Percentiles rank a stretch among this genome's conserved stretches.
Evolutionary conservation across 345 rosid genomes (phyloP).

Genomic region (Bruguiera gymnorhiza): DNA sequence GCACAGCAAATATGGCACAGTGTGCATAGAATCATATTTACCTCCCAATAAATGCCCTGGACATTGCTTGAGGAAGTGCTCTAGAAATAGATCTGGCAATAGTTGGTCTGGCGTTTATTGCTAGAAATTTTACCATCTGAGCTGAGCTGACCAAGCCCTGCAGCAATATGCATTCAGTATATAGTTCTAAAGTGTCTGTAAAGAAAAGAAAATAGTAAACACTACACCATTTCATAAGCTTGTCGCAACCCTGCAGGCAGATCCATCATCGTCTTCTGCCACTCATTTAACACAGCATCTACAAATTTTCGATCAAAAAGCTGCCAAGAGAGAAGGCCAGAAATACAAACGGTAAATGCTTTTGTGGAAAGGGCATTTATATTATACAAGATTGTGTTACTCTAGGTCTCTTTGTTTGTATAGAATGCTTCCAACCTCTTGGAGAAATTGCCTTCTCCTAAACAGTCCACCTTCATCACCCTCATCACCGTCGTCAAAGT

Average conservation of each 20-base stretch:
- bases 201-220: conserved; percentile 12
- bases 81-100: conserved; percentile 78
- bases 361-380: neutral
- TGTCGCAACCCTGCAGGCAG: conserved; percentile 96
- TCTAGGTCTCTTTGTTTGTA: neutral
- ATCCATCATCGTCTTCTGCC: conserved; percentile 95
- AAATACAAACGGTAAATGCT: conserved; percentile 8
- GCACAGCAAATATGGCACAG: neutral
- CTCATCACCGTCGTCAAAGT: conserved; percentile 83
- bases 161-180: conserved; percentile 30
- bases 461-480: conserved; percentile 92
- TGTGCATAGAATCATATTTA: conserved; percentile 20
- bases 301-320: conserved; percentile 87
- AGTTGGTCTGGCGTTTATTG: conserved; percentile 93
- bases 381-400: neutral
- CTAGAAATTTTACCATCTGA: conserved; percentile 85
- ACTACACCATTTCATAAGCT: conserved; percentile 88
- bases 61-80: conserved; percentile 76
- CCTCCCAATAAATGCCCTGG: conserved; percentile 98
- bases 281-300: conserved; percentile 88
- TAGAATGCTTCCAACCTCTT: conserved; percentile 57
- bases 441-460: conserved; percentile 69
- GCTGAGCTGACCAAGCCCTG: conserved; percentile 99
- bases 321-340: conserved; percentile 37
- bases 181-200: conserved; percentile 5